phyloP scores from a whole-genome alignment of 371 early-diverging fungal species.

The Mucor lusitanicus region DNA sequence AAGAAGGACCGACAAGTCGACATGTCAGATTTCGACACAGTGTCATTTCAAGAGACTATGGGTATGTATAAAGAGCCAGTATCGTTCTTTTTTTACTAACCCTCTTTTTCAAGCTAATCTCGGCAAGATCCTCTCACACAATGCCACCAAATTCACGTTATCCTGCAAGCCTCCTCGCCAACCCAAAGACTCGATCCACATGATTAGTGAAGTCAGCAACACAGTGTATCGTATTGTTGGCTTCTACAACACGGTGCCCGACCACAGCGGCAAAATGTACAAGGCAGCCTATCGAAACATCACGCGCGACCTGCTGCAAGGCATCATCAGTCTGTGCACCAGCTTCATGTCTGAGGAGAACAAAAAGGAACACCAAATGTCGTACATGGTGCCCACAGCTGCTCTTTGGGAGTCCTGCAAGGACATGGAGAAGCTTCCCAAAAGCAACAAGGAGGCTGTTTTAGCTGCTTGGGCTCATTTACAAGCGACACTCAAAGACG shows the following conservation, averaged over 20 bases:
- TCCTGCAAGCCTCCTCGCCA: constrained; percentile 56
- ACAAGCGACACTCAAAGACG: constrained; percentile 31
- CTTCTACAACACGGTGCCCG: constrained; percentile 42
- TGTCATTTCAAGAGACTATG: constrained; percentile 32
- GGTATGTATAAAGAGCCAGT: too few species aligned
- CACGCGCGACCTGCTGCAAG: constrained; percentile 25
- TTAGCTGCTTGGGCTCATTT: constrained; percentile 20
- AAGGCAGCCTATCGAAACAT: constrained; percentile 20
- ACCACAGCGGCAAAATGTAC: constrained; percentile 23
- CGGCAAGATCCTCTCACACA: constrained; percentile 40
- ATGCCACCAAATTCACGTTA: constrained; percentile 50
- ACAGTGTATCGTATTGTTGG: constrained; percentile 43
- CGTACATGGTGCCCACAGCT: constrained; percentile 48
- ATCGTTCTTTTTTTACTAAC: too few species aligned
- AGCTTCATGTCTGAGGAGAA: constrained; percentile 26
- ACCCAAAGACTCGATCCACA: constrained; percentile 33
- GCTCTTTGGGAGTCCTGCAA: constrained; percentile 50
- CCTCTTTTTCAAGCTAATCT: constrained; percentile 23
- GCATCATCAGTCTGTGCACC: constrained; percentile 28
- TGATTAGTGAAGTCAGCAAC: constrained; percentile 43
- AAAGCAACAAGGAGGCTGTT: constrained; percentile 40
- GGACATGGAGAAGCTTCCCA: constrained; percentile 20
- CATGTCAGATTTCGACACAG: constrained; percentile 27
- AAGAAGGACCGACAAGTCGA: constrained; percentile 25
- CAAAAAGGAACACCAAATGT: not conserved